Base-by-base conservation (phyloP, 2,329 filamentous ascomycete genomes). In the Penicillium occitanis region DNA sequence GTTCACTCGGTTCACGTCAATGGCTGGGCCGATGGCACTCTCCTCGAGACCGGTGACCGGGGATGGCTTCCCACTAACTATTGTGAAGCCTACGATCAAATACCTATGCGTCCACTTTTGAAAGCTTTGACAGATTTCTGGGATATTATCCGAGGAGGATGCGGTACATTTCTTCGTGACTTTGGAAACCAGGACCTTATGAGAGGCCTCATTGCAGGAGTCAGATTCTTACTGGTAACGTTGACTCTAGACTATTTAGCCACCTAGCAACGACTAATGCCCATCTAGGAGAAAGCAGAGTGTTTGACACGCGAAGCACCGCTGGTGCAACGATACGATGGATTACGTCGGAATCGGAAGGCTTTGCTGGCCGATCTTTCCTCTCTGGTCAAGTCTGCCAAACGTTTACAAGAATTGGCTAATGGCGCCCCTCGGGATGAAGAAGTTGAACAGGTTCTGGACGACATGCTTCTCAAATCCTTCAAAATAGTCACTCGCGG, bases 51-150 rank as follows among this genome's bases (percentile, higher is more conserved):
- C 2, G 94, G 94, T 30, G 90, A 91, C 61, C 87, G 95, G 71
- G 95, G 95, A 69, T 99, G 95, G 95, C 83, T 99, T 67, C 95
- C 95, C 2, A 99, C 95, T 8, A 99, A 99, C 78, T 99, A 98
- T 77, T 99, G 95, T 82, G 93, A 97, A 76, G 86, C 92, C 10
- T 99, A 97, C 76, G 92, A 97, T 70, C 92, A 94, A 55, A 87
- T 92, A 25, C 89, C 93, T 69, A 93, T 98, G 84, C 87, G 89
- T 64, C 93, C 88, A 69, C 84, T 99, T 25, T 83, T 99, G 42
- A 93, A 92, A 72, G 92, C 93, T 0, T 83, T 97, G 68, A 88
- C 95, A 14, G 91, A 95, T 74, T 93, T 98, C 68, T 97, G 93
- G 93, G 93, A 97, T 75, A 82, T 96, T 62, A 85, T 97, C 71